Percentiles rank a stretch among this genome's conserved stretches.
These are phyloP conservation scores for Cordia subcordata DNA, from an alignment of 257 asterid genomes.

Conservation along the genomic window DNA sequence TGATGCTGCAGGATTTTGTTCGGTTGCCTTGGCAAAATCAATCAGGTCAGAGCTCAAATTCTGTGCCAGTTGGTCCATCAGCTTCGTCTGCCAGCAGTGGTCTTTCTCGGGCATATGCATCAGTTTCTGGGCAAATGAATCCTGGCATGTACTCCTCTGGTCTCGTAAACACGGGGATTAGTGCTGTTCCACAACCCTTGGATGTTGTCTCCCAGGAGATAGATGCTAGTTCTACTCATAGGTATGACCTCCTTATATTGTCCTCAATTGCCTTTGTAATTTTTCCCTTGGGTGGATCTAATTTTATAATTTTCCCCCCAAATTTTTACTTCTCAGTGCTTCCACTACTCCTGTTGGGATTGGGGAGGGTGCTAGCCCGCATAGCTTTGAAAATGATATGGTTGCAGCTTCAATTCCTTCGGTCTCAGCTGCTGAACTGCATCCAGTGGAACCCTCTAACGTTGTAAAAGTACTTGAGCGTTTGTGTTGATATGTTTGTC, in stretches of 20 bases:
- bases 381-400: slow-evolving; percentile 49
- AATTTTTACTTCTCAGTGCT: slow-evolving; percentile 35
- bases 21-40: slow-evolving; percentile 92
- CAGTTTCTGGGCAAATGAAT: slow-evolving; percentile 54
- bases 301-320: background rate
- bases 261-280: background rate
- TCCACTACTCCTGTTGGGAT: slow-evolving; percentile 46
- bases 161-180: slow-evolving; percentile 45
- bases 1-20: slow-evolving; percentile 90
- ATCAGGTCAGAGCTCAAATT: slow-evolving; percentile 66
- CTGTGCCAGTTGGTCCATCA: slow-evolving; percentile 66
- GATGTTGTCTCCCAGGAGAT: slow-evolving; percentile 57
- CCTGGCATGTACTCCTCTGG: slow-evolving; percentile 53
- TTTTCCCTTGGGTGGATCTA: background rate
- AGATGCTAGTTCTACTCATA: slow-evolving; percentile 45
- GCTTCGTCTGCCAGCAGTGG: slow-evolving; percentile 48
- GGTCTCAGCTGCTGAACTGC: slow-evolving; percentile 48
- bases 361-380: slow-evolving; percentile 44
- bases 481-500: slow-evolving; percentile 6
- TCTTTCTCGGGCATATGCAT: slow-evolving; percentile 47
- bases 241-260: slow-evolving; percentile 35
- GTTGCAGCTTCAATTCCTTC: slow-evolving; percentile 43
- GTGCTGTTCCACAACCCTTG: slow-evolving; percentile 50
- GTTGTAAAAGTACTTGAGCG: slow-evolving; percentile 51
- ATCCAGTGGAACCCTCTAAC: slow-evolving; percentile 45